Evolutionary conservation across 345 rosid species (phyloP).

Genomic region (Sisymbrium altissimum): DNA sequence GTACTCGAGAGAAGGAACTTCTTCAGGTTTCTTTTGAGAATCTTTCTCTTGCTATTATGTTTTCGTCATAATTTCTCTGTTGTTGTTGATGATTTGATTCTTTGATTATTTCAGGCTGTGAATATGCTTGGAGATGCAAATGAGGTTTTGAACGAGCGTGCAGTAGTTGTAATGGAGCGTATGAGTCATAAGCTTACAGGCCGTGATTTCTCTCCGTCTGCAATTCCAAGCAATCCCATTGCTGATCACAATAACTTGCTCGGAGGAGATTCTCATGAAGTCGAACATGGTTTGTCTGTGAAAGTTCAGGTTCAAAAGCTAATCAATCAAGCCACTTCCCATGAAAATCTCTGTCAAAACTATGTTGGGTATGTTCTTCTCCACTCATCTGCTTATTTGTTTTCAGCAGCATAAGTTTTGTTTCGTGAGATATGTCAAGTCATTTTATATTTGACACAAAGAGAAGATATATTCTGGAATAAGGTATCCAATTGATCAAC

Average conservation of each 20-base stretch:
- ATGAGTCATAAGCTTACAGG: conserved; percentile 96
- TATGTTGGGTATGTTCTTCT: conserved; percentile 76
- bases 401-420: not conserved
- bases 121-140: conserved; percentile 97
- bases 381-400: not conserved
- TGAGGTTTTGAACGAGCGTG: conserved; percentile 89
- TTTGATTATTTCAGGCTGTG: conserved; percentile 61
- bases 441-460: not conserved
- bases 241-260: conserved; percentile 69
- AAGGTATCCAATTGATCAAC: not conserved
- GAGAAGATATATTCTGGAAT: not conserved
- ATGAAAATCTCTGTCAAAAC: conserved; percentile 93
- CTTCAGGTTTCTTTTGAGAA: conserved; percentile 62
- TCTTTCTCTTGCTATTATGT: not conserved
- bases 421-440: not conserved
- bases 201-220: conserved; percentile 70
- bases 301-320: conserved; percentile 96
- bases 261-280: conserved; percentile 81
- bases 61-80: not conserved
- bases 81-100: not conserved
- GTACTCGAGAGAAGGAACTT: conserved; percentile 90
- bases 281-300: conserved; percentile 83
- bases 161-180: conserved; percentile 91
- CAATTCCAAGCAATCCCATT: conserved; percentile 46
- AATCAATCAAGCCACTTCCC: conserved; percentile 80